Evolutionary conservation across 2,329 filamentous ascomycete species (phyloP).

Genomic region (Aaosphaeria pasadenensis): DNA sequence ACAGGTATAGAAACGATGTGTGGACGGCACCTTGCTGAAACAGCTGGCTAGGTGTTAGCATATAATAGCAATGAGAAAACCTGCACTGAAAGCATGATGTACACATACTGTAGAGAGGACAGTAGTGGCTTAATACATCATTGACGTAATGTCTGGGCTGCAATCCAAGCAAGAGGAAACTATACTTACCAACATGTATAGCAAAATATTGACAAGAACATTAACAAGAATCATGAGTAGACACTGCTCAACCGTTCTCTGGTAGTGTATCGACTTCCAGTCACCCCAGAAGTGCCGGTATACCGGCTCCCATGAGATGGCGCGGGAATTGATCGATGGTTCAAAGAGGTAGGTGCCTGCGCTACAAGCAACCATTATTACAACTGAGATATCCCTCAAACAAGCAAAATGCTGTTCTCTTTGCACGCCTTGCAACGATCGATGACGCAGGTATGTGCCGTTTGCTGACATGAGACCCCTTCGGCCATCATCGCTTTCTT

Average conservation of each 20-base stretch:
- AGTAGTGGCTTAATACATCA: too few species aligned
- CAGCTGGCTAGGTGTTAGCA: constrained; percentile 14
- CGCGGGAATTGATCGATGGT: constrained; percentile 18
- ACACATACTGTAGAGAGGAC: too few species aligned
- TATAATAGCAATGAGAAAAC: too few species aligned
- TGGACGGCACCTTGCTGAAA: constrained; percentile 23
- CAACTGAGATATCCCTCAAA: constrained; percentile 27
- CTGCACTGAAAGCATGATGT: too few species aligned
- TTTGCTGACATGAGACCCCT: constrained; percentile 35
- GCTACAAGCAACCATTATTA: constrained; percentile 24
- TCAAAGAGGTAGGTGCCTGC: constrained; percentile 27
- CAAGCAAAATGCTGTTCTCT: constrained; percentile 22
- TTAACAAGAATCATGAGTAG: constrained; percentile 25
- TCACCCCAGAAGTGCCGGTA: constrained; percentile 19
- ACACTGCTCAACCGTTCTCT: constrained; percentile 20
- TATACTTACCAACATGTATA: constrained; percentile 29
- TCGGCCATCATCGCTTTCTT: constrained; percentile 19
- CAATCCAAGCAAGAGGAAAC: too few species aligned
- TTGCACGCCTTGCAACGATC: constrained; percentile 17
- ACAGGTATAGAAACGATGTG: constrained; percentile 25
- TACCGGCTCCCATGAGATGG: constrained; percentile 25
- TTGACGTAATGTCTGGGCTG: too few species aligned
- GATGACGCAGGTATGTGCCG: constrained; percentile 26
- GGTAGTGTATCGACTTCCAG: constrained; percentile 26
- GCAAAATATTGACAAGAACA: constrained; percentile 21